Base-by-base conservation (phyloP, 306 rosid genomes). In the Quercus wislizeni region DNA sequence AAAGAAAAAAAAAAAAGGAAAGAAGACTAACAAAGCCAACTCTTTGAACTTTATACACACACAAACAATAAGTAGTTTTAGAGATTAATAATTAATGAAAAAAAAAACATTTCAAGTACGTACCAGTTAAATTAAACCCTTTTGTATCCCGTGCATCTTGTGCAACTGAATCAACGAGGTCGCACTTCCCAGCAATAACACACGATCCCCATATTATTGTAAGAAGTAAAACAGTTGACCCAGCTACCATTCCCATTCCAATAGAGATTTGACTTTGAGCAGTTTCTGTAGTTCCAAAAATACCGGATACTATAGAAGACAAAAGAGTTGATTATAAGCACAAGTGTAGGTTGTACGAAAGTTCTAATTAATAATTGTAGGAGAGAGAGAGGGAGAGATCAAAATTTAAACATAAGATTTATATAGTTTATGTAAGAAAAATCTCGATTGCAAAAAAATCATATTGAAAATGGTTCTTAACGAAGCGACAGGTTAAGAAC, bases 191-290 rank as follows among this genome's bases (percentile, higher is more conserved):
- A 23, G 83, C 90, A 43, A 89, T 1, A 58, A 91, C 82, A 79
- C 96, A 89, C 13, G 93, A 80, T 21, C 90, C 93, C 96, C 96
- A 91, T 46, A 86, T 82, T 49, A 89, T 52, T 4, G 96, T 82
- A 54, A 89, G 85, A 71, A 91, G 93, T 91, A 91, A 78, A 19
- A 90, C 94, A 75, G 91, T 88, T 55, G 97, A 89, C 31, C 96
- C 96, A 76, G 93, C 89, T 51, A 91, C 76, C 77, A 91, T 83
- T 28, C 93, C 93, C 90, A 91, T 89, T 81, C 92, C 97, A 43
- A 90, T 88, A 9, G 91, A 83, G 70, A 92, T 90, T 81, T 89
- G 94, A 75, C 86, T 79, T 82, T 91, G 94, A 35, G 92, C 92
- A 46, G 86, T 86, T 70, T 71, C 88, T 33, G 82, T 65, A 68